Evolutionary conservation across 2,329 filamentous ascomycete species (phyloP), one percentile per base, ranked within the genome.

Genomic region (Plectosphaerella cucumerina): DNA sequence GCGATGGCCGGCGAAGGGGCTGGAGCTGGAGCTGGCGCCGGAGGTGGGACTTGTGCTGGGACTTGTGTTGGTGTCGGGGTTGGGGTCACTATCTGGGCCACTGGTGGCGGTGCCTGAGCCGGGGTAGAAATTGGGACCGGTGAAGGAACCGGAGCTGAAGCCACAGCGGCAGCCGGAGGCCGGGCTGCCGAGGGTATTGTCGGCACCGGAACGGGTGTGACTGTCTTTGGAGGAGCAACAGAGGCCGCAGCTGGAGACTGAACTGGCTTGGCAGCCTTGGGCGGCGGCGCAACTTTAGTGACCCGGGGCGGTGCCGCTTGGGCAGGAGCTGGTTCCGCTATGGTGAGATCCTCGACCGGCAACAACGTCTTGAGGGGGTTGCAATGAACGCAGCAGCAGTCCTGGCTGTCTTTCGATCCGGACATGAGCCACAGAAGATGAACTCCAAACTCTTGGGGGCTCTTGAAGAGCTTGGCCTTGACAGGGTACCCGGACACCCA

Each of bases 381-480:
- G 61, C 77, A 80, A 45, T 77, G 71, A 12, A 74, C 68, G 54
- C 77, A 81, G 48, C 73, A 76, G 60, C 77, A 81, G 54, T 79
- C 73, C 43, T 59, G 67, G 44, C 75, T 73, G 57, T 77, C 72
- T 53, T 63, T 66, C 14, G 76, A 78, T 15, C 64, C 59, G 26
- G 76, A 76, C 8, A 76, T 63, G 3, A 81, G 70, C 76, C 77
- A 81, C 46, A 81, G 66, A 21, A 78, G 55, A 54, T 81, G 77
- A 9, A 77, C 64, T 5, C 72, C 74, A 52, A 81, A 78, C 55
- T 81, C 77, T 51, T 78, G 75, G 1, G 77, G 76, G 42, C 73
- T 76, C 60, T 75, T 77, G 59, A 74, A 80, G 5, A 76, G 64
- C 59, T 75, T 77, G 33, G 67, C 59, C 53, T 76, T 76, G 54